These are phyloP conservation scores for Ogataea methylovora DNA, from an alignment of 805 yeast genomes.

Conservation along the genomic window DNA sequence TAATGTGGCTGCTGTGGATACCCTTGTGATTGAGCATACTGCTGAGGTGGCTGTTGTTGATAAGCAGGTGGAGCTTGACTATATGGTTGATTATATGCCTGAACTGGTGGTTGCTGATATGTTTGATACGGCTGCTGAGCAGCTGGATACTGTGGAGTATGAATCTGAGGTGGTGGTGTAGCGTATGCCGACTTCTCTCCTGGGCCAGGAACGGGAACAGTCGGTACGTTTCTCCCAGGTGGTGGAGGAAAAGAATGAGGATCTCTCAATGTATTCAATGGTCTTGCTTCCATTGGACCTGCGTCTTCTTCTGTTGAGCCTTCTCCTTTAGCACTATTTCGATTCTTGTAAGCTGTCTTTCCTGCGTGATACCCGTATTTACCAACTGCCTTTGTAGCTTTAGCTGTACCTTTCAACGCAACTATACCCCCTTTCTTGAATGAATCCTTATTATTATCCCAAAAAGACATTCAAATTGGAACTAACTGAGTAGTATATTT, in stretches of 20 bases:
- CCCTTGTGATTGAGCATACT: conserved; percentile 7
- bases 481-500: neutral
- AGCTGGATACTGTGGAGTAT: conserved; percentile 8
- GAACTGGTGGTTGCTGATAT: conserved; percentile 4
- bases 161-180: conserved; percentile 16
- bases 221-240: conserved; percentile 28
- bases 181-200: neutral
- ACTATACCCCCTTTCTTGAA: conserved; percentile 43
- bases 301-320: conserved; percentile 10
- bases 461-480: conserved; percentile 24
- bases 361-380: conserved; percentile 41
- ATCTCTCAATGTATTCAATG: conserved; percentile 15
- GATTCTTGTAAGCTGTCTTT: conserved; percentile 39
- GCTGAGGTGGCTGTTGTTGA: conserved; percentile 7
- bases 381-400: conserved; percentile 39
- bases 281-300: conserved; percentile 10
- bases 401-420: conserved; percentile 43
- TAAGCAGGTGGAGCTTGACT: conserved; percentile 4
- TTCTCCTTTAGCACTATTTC: conserved; percentile 21
- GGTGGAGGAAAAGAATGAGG: conserved; percentile 32
- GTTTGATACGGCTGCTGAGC: conserved; percentile 6
- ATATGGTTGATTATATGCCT: conserved; percentile 8
- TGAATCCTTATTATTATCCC: conserved; percentile 46
- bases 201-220: conserved; percentile 2
- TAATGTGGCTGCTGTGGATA: conserved; percentile 10